These are phyloP conservation scores for Apiospora pterosperma DNA, from an alignment of 2,329 filamentous ascomycete genomes.

Conservation along the genomic window DNA sequence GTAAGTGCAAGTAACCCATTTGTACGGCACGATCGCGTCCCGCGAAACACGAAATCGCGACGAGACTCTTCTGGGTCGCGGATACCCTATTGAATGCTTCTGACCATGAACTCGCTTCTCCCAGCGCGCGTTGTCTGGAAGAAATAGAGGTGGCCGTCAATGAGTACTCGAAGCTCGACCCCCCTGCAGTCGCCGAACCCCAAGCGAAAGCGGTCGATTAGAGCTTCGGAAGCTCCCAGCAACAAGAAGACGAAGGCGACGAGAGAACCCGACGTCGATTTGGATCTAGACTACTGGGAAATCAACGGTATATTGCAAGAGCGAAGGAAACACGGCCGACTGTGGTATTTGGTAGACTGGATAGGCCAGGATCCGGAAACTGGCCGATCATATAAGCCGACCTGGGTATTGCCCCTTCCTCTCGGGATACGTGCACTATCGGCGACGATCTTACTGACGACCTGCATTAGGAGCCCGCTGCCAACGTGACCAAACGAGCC, in stretches of 20 bases:
- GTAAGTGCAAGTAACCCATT: neutral
- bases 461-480: neutral
- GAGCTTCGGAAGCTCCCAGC: neutral
- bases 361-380: slow-evolving; percentile 43
- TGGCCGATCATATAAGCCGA: slow-evolving; percentile 42
- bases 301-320: slow-evolving; percentile 36
- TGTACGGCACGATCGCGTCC: neutral
- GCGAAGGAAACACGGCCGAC: slow-evolving; percentile 24
- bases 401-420: slow-evolving; percentile 42
- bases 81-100: neutral
- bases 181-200: neutral
- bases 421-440: neutral
- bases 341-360: slow-evolving; percentile 56
- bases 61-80: neutral
- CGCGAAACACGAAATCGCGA: neutral
- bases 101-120: neutral
- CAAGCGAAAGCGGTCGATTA: neutral
- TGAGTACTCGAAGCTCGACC: slow-evolving; percentile 4
- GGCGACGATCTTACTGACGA: neutral
- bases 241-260: slow-evolving; percentile 4
- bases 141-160: neutral
- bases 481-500: neutral
- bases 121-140: slow-evolving; percentile 4
- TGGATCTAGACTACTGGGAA: slow-evolving; percentile 19
- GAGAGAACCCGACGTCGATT: slow-evolving; percentile 10